Conservation (phyloP, 805 yeast genomes). For the Suhomyces canberraensis region DNA sequence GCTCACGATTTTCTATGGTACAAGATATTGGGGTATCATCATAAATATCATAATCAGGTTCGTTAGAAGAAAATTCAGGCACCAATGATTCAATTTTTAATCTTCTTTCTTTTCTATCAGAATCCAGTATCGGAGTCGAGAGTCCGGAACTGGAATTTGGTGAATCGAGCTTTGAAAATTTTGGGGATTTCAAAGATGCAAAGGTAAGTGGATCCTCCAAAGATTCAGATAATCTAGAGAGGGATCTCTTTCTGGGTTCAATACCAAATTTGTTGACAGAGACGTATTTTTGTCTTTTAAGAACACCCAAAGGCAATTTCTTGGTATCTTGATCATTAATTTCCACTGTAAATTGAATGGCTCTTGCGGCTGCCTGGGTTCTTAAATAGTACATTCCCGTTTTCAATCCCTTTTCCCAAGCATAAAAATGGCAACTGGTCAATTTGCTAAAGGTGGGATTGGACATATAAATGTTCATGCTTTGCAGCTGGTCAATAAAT, state of each 20-base stretch:
- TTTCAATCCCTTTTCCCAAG: conserved; percentile 97
- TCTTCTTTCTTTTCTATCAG: no score
- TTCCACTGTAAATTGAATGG: conserved; percentile 77
- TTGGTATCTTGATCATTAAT: conserved; percentile 20
- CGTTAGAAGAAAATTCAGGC: neutral
- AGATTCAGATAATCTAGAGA: neutral
- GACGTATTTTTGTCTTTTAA: conserved; percentile 23
- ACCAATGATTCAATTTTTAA: no score
- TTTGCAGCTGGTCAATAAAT: conserved; percentile 88
- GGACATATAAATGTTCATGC: conserved; percentile 82
- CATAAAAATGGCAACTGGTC: conserved; percentile 97
- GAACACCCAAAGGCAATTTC: conserved; percentile 2
- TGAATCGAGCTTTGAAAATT: neutral
- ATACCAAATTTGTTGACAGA: conserved; percentile 1
- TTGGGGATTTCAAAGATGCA: neutral
- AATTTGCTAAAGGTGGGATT: conserved; percentile 95
- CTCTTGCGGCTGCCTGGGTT: conserved; percentile 85
- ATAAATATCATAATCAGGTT: conserved; percentile 22
- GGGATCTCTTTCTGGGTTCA: neutral
- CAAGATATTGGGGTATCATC: conserved; percentile 36
- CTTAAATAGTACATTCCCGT: conserved; percentile 97
- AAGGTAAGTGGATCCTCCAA: neutral
- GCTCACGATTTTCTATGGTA: conserved; percentile 20
- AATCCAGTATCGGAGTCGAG: no score
- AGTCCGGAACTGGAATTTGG: neutral